Evolutionary conservation across 805 yeast genomes (phyloP).

Genomic region (Zygotorulaspora danielsina): DNA sequence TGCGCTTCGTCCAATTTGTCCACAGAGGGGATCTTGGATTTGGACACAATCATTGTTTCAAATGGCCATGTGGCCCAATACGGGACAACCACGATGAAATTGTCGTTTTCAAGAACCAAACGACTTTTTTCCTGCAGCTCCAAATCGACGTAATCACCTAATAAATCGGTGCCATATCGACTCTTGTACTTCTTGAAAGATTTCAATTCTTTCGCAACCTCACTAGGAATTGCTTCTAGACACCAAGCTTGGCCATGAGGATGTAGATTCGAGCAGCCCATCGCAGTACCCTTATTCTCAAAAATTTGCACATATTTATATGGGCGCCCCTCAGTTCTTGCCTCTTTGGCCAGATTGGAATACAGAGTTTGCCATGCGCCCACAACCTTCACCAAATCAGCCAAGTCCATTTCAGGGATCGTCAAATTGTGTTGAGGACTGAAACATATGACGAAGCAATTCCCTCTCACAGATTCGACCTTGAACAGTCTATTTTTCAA

Average conservation of each 20-base stretch:
- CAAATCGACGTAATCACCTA: slow-evolving; percentile 57
- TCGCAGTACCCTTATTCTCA: slow-evolving; percentile 73
- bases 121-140: slow-evolving; percentile 51
- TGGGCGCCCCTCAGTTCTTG: slow-evolving; percentile 39
- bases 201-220: slow-evolving; percentile 54
- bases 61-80: slow-evolving; percentile 85
- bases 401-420: slow-evolving; percentile 52
- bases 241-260: slow-evolving; percentile 86
- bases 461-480: slow-evolving; percentile 59
- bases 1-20: slow-evolving; percentile 46
- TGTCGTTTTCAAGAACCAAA: slow-evolving; percentile 54
- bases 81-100: slow-evolving; percentile 66
- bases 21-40: slow-evolving; percentile 48
- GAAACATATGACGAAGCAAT: slow-evolving; percentile 69
- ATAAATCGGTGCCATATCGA: slow-evolving; percentile 45
- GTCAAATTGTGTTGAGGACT: slow-evolving; percentile 65
- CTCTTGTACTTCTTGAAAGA: slow-evolving; percentile 47
- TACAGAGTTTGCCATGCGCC: slow-evolving; percentile 58
- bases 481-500: slow-evolving; percentile 45
- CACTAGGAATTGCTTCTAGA: slow-evolving; percentile 59
- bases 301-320: slow-evolving; percentile 63
- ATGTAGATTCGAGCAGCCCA: slow-evolving; percentile 81
- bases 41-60: slow-evolving; percentile 62
- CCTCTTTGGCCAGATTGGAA: slow-evolving; percentile 40
- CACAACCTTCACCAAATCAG: slow-evolving; percentile 47